Evolutionary conservation across 208 protist species (phyloP).

Genomic region (Trypanosoma lewisi): DNA sequence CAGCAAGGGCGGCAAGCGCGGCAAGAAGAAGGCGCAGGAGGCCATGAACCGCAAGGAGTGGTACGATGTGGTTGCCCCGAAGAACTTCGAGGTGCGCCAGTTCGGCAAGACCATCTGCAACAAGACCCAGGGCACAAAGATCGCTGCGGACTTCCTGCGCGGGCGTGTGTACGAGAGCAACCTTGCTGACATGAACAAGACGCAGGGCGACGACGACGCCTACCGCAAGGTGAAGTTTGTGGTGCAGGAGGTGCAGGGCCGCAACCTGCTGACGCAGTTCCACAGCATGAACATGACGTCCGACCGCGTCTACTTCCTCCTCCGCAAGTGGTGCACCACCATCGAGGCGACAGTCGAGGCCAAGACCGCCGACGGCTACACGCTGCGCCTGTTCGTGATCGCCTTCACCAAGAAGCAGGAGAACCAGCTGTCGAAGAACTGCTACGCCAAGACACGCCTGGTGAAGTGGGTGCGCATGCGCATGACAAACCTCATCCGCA

Average conservation of each 20-base stretch:
- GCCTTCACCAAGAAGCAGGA: slow-evolving; percentile 96
- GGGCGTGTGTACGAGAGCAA: slow-evolving; percentile 97
- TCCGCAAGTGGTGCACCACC: slow-evolving; percentile 99
- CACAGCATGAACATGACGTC: slow-evolving; percentile 98
- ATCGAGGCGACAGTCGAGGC: slow-evolving; percentile 96
- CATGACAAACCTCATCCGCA: slow-evolving; percentile 95
- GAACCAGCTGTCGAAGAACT: slow-evolving; percentile 95
- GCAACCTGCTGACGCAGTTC: slow-evolving; percentile 98
- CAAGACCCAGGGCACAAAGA: slow-evolving; percentile 94
- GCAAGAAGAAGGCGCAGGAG: slow-evolving; percentile 93
- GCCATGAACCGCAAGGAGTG: slow-evolving; percentile 99
- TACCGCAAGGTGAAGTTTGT: slow-evolving; percentile 98
- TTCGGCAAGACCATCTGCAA: slow-evolving; percentile 98
- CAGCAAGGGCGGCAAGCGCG: slow-evolving; percentile 96
- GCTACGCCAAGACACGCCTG: slow-evolving; percentile 96
- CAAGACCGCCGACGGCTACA: slow-evolving; percentile 97
- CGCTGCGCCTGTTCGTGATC: slow-evolving; percentile 97
- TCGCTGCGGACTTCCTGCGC: slow-evolving; percentile 94
- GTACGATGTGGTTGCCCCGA: slow-evolving; percentile 98
- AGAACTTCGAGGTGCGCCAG: slow-evolving; percentile 93
- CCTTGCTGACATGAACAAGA: slow-evolving; percentile 97
- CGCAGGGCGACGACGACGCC: slow-evolving; percentile 58
- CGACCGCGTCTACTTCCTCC: slow-evolving; percentile 96
- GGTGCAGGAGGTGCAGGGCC: slow-evolving; percentile 96
- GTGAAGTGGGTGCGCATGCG: slow-evolving; percentile 94